Percentiles rank a stretch among this genome's conserved stretches.
Evolutionary conservation across 1,284 basidiomycete species (phyloP).

Genomic region (Boletus sp.): DNA sequence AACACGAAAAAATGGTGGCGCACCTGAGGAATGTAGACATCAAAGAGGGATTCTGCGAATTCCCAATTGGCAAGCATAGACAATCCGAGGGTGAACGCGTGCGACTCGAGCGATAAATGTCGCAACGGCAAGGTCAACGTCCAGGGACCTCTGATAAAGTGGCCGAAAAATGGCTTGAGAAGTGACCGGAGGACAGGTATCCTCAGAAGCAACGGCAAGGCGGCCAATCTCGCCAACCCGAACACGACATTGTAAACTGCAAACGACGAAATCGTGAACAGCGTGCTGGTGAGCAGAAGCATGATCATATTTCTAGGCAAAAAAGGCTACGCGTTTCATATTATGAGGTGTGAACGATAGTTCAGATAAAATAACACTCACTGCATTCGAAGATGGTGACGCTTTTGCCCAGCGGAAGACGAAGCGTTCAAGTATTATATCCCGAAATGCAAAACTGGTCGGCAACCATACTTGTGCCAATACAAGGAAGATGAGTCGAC

Average conservation of each 20-base stretch:
- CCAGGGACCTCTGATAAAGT: slow-evolving; percentile 58
- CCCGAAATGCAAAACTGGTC: slow-evolving; percentile 46
- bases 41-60: slow-evolving; percentile 54
- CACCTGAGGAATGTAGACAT: slow-evolving; percentile 48
- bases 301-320: slow-evolving; percentile 18
- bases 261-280: slow-evolving; percentile 41
- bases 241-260: slow-evolving; percentile 42
- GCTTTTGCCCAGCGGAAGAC: slow-evolving; percentile 38
- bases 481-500: slow-evolving; percentile 55
- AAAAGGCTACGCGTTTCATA: slow-evolving; percentile 20
- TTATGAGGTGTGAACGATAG: neutral
- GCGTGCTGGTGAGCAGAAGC: slow-evolving; percentile 35
- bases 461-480: slow-evolving; percentile 49
- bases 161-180: slow-evolving; percentile 55
- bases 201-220: slow-evolving; percentile 50
- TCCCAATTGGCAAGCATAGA: slow-evolving; percentile 58
- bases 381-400: slow-evolving; percentile 14
- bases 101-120: slow-evolving; percentile 43
- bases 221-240: slow-evolving; percentile 37
- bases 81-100: slow-evolving; percentile 47
- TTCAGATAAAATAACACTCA: slow-evolving; percentile 10
- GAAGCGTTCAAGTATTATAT: slow-evolving; percentile 56
- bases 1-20: slow-evolving; percentile 2
- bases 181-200: slow-evolving; percentile 48
- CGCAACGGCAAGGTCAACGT: slow-evolving; percentile 46